Evolutionary conservation across 352 stramenopile genomes (phyloP), one percentile per base, ranked within the genome.

Genomic region (Pythium utonaiense): DNA sequence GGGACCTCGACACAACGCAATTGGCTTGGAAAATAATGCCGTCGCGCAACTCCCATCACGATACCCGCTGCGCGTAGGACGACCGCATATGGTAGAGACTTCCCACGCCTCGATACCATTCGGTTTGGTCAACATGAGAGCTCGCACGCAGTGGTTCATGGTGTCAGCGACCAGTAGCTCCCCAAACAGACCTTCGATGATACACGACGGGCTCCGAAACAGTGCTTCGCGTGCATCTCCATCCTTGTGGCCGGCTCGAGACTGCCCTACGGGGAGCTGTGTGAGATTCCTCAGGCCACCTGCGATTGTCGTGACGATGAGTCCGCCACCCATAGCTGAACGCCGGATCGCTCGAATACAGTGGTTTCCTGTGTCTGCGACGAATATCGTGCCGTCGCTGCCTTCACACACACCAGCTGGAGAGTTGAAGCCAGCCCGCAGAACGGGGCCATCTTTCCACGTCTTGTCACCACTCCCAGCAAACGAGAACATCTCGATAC

Each of bases 141-240:
- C 72, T 25, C 73, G 71, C 53, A 86, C 74, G 70, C 74, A 82
- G 30, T 86, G 77, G 49, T 83, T 83, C 74, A 83, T 83, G 3
- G 74, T 83, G 27, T 86, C 76, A 1, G 74, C 72, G 25, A 86
- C 71, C 3, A 86, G 31, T 17, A 86, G 30, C 21, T 78, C 72
- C 0, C 72, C 67, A 52, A 55, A 24, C 6, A 47, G 19, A 0
- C 72, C 70, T 44, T 71, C 60, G 13, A 79, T 51, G 21, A 83
- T 19, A 0, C 58, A 69, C 5, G 57, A 73, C 5, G 76, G 76
- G 49, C 70, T 77, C 54, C 72, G 64, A 53, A 86, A 83, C 22
- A 86, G 54, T 12, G 71, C 68, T 12, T 64, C 31, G 17, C n/a
- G 9, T 7, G n/a, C 49, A 3, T 30, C 49, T 28, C 17, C 49